Conservation (phyloP, 805 yeast species). For the Komagataella mondaviorum region DNA sequence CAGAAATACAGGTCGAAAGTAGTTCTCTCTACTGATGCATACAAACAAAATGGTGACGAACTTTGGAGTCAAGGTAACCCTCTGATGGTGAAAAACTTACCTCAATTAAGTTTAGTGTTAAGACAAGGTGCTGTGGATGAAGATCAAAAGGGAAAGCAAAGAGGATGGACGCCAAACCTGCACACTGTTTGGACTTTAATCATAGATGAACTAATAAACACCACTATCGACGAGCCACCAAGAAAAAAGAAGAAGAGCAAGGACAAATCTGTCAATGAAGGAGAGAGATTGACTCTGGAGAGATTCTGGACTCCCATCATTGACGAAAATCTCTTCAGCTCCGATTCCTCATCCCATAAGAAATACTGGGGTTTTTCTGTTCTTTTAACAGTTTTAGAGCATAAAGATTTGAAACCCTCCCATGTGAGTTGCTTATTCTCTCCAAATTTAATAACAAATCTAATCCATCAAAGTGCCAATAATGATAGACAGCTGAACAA, state of each 20-base stretch:
- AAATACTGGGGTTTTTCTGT: constrained; percentile 80
- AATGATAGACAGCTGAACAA: constrained; percentile 52
- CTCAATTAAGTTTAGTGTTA: constrained; percentile 45
- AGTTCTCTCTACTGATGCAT: constrained; percentile 8
- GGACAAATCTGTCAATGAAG: constrained; percentile 2
- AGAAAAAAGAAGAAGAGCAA: constrained; percentile 11
- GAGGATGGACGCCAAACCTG: constrained; percentile 52
- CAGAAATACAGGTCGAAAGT: constrained; percentile 7
- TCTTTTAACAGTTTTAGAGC: constrained; percentile 33
- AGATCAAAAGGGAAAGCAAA: constrained; percentile 37
- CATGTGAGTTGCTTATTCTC: constrained; percentile 27
- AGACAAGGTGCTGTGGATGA: constrained; percentile 35
- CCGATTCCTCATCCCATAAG: constrained; percentile 70
- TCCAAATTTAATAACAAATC: constrained; percentile 53
- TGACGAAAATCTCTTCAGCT: constrained; percentile 70
- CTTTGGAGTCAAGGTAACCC: constrained; percentile 72
- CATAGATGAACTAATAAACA: constrained; percentile 24
- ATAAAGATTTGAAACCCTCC: constrained; percentile 6
- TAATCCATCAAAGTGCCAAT: constrained; percentile 67
- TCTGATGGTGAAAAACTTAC: constrained; percentile 53
- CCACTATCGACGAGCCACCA: constrained; percentile 4
- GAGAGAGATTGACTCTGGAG: constrained; percentile 20
- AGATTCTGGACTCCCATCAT: constrained; percentile 75
- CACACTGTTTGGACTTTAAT: constrained; percentile 69
- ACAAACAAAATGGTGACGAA: constrained; percentile 8